These are phyloP conservation scores for Solanum chiquidenum DNA, from an alignment of 257 asterid species.

Conservation along the genomic window DNA sequence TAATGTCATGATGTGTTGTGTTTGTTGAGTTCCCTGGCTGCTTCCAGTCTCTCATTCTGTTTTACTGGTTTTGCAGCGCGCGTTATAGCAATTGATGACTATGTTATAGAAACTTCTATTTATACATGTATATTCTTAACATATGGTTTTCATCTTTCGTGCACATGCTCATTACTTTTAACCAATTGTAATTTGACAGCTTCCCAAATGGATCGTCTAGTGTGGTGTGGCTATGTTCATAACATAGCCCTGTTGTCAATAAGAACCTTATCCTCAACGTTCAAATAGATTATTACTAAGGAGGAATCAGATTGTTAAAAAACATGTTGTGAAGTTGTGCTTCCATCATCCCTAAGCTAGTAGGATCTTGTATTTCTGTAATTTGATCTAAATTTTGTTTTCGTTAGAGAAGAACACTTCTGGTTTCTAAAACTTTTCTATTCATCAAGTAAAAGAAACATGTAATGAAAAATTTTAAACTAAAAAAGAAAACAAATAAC, in stretches of 20 bases:
- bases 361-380: not conserved
- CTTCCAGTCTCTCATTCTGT: not conserved
- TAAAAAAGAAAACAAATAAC: not conserved
- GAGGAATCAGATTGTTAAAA: too few species aligned
- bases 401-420: not conserved
- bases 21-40: not conserved
- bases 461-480: not conserved
- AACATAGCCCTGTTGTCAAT: not conserved
- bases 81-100: not conserved
- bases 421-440: not conserved
- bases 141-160: not conserved
- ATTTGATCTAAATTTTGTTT: not conserved
- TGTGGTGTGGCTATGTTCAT: not conserved
- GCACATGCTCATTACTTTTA: not conserved
- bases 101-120: not conserved
- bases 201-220: not conserved
- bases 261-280: not conserved
- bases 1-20: not conserved
- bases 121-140: not conserved
- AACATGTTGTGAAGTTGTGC: not conserved
- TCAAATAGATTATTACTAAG: too few species aligned
- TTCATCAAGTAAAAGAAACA: not conserved
- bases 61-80: not conserved
- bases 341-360: not conserved
- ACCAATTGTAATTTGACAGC: not conserved